Evolutionary conservation across 148 eudicot genomes (phyloP), one percentile per base, ranked within the genome.

Genomic region (Beta vulgaris): DNA sequence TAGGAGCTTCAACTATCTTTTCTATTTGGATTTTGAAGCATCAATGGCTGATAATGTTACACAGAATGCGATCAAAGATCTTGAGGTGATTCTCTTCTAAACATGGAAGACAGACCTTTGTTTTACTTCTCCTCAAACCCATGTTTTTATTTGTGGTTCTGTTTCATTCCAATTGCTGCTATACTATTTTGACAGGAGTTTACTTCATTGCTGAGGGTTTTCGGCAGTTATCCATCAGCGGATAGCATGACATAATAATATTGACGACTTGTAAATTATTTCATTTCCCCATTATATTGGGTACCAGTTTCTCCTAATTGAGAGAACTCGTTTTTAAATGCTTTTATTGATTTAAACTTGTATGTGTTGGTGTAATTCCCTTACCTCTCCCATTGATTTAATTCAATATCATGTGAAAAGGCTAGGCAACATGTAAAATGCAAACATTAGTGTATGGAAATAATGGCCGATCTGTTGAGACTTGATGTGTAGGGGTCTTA

Each of bases 1-100:
- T 78, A 89, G 93, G 82, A 65, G 78, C 65, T 87, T 87, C 70
- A 85, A 87, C 60, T 86, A 87, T 37, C 80, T 89, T 53, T 89
- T 89, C 83, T 86, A 89, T 76, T 76, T 86, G 75, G 93, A 89
- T 71, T 84, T 89, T 76, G 91, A 89, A 77, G 88, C 91, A 48
- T 89, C 93, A 72, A 86, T 82, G 89, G 91, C 87, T 32, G 89
- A 86, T 49, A 68, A 59, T 61, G 83, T 55, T 51, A 83, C 87
- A 37, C 86, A 84, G 75, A 78, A 87, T 79, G 93, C 93, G 48
- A 80, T 87, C 66, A 73, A 80, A 78, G 87, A 89, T 78, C 79
- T 89, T 73, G 79, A 84, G 89, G 93, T 89, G 37, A 26, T 44
- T 59, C 28, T 83, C 23, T 63, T 73, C 49, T 13, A 9, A 31